Evolutionary conservation across 2,329 filamentous ascomycete genomes (phyloP), one percentile per base, ranked within the genome.

Genomic region (Verticillium klebahnii): DNA sequence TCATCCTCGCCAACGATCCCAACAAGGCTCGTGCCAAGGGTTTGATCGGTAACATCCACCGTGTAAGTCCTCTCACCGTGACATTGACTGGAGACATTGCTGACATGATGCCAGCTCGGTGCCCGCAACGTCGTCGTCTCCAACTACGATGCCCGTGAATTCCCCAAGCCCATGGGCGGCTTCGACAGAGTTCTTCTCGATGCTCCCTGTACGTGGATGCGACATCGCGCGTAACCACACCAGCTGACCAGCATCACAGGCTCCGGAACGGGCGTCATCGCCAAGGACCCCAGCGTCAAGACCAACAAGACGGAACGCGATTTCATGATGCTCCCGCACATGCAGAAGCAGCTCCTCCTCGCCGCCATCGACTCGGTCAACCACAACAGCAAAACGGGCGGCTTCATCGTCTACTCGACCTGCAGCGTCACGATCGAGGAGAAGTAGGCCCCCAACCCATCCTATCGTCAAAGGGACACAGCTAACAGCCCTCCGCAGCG

Each of bases 291-390:
- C 36, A 92, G 90, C 67, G 93, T 99, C 69, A 99, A 99, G 84
- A 98, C 94, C 29, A 98, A 97, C 82, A 98, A 98, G 83, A 96
- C 91, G 12, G 92, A 96, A 73, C 89, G 89, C 67, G 95, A 99
- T 76, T 99, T 99, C 80, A 65, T 97, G 75, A 87, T 90, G 71
- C 86, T 99, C 59, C 93, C 95, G 0, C 95, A 99, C 76, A 85
- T 92, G 63, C 95, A 99, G 77, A 97, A 97, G 77, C 93, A 98
- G 78, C 84, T 99, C 61, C 81, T 99, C 14, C 85, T 99, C 32
- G 87, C 93, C 8, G 95, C 95, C 57, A 97, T 99, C 66, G 95
- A 99, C 79, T 96, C 92, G 0, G 92, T 96, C 17, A 93, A 97
- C 74, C 93, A 97, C 73, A 81, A 87, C 58, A 93, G 89, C 75